Base-by-base conservation (phyloP, 352 stramenopile genomes). In the Plasmopara muralis region DNA sequence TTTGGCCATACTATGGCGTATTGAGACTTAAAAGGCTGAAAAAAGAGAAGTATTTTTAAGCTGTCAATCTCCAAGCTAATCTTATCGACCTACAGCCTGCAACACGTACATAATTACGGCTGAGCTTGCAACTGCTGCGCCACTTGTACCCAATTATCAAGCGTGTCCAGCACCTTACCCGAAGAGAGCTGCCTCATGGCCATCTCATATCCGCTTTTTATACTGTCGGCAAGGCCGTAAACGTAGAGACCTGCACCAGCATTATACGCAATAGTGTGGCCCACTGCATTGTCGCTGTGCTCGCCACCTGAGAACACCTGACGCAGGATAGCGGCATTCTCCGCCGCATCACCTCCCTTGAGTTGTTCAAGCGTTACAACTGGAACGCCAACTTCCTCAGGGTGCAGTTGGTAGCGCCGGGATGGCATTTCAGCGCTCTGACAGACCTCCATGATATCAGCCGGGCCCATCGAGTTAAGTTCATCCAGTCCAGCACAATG, bases 401-500 rank as follows among this genome's bases (percentile, higher is more conserved):
- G 63, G 7, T 39, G 53, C 44, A 89, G 41, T 30, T 71, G 45
- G 58, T 76, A 88, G 15, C 66, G 67, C 7, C 64, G 66, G 33
- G 82, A 57, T 28, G 71, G 65, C 52, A 77, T 45, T 20, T 67
- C 47, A 1, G 58, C 58, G 29, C 64, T 70, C 13, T 50, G 55
- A 42, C 77, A 81, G 33, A 94, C 72, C 50, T 94, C 83, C 47
- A 91, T 79, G 10, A 94, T 64, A n/a, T 94, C 74, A 8, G 83
- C 83, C 1, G 62, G 42, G 12, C 96, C 96, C 34, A 99, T 83
- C 20, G 96, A 93, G 66, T 95, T 98, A 47, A 99, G 96, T 64
- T 99, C 97, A 72, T 99, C 97, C n/a, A 99, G 81, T 5, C 96
- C 96, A 9, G 88, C 89, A 39, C 96, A 98, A 78, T 99, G 96